Base-by-base conservation (phyloP, 176 grass and related monocot species). In the Otatea glauca region DNA sequence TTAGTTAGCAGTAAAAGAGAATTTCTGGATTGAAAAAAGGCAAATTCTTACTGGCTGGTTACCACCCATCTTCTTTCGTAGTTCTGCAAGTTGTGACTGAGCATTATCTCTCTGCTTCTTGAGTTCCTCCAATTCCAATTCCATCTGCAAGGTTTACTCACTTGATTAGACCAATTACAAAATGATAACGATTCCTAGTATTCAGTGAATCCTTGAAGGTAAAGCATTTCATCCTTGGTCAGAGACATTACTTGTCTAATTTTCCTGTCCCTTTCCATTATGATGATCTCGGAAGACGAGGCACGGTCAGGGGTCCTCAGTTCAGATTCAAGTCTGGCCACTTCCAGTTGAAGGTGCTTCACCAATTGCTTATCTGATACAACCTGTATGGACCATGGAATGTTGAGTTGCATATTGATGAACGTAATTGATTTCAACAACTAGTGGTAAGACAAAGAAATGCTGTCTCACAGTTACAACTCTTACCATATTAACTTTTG, bases 401-500 rank as follows among this genome's bases (percentile, higher is more conserved):
- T 67, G 12, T 68, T 66, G 11, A 79, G 62, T 74, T 78, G 47
- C 29, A 42, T 25, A 34, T 42, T 56, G 23, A 68, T 84, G 35
- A 63, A 63, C 60, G 23, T 2, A 63, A 29, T 63, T 41, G 50
- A 21, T 90, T 62, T 70, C 23, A 55, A 47, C 18, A 77, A 72
- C 43, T 34, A 75, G 35, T 1, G 34, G 32, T 41, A 34, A 48
- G 45, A 34, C 35, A 68, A 76, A 78, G 34, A 81, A 67, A 54
- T 75, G 23, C 32, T 69, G 23, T 60, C 49, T 81, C 56, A 20
- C 37, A 59, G 43, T 69, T 23, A 27, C 58, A 75, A 14, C 23
- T 70, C 76, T 73, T 93, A 98, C 96, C 96, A 99, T 87, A 83
- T 99, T 99, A 88, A 99, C 93, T 89, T 92, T 91, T 56, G 93